Base-by-base conservation (phyloP, 169 alveolate species). In the Cryptosporidium ryanae region DNA sequence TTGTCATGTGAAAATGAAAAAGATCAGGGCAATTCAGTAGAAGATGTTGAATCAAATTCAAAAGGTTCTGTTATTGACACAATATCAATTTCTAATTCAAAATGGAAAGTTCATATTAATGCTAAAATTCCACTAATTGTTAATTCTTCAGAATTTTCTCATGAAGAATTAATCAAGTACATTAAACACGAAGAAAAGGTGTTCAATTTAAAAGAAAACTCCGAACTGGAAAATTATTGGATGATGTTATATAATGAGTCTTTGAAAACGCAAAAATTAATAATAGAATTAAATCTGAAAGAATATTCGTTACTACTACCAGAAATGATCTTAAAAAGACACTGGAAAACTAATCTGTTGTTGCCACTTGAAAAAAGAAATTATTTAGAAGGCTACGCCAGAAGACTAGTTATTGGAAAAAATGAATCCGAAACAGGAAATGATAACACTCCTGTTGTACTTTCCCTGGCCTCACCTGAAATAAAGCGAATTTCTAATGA, bases 381-480 rank as follows among this genome's bases (percentile, higher is more conserved):
- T 59, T 31, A 32, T n/a, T 38, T 76, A 63, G 87, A 76, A 43
- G 59, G 59, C 31, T 76, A 59, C 21, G 87, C 87, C 25, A 55
- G 87, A 32, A 27, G 63, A 17, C 46, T 76, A 12, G 27, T 76
- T 15, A 17, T 18, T 34, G 44, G 31, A 2, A 25, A 23, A 6
- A 31, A 8, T 25, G 23, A 32, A 21, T n/a, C 13, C 6, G 43
- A 61, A n/a, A 0, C 13, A 17, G 21, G 10, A 55, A 44, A 76
- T 43, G 8, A 17, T 44, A 8, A 57, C 21, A 31, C 46, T 13
- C 65, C 55, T 17, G n/a, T 61, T 23, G 87, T 76, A 1, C 48
- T 76, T 23, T 76, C 87, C 15, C 18, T 76, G 50, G 87, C 87
- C 12, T 76, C 87, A 27, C 87, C 87, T 8, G 87, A 76, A 59